Conservation (phyloP, 2,329 filamentous ascomycete species). For the Diplocarpon rosae region DNA sequence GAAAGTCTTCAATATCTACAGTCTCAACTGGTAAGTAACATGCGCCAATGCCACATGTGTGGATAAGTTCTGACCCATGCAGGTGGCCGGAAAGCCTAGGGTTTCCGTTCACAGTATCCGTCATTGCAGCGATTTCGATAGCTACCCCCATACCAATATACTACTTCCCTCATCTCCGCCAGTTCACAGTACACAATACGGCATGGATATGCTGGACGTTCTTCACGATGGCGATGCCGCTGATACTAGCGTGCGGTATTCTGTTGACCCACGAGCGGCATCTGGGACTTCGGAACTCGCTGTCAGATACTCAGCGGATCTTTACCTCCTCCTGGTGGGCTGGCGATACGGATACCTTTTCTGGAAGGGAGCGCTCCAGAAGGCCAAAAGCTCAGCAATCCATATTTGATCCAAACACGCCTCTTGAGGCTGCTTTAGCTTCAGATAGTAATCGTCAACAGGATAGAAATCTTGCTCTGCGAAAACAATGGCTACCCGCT, state of each 20-base stretch:
- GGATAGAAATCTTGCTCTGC: constrained; percentile 16
- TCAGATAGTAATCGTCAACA: constrained; percentile 15
- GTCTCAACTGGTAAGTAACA: constrained; percentile 45
- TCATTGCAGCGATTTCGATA: constrained; percentile 50
- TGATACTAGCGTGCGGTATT: constrained; percentile 54
- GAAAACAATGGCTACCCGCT: constrained; percentile 44
- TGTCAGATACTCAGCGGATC: constrained; percentile 57
- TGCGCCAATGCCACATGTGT: background rate
- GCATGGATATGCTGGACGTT: constrained; percentile 61
- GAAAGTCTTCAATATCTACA: constrained; percentile 61
- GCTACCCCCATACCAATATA: constrained; percentile 50
- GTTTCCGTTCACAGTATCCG: constrained; percentile 51
- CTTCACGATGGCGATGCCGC: constrained; percentile 57
- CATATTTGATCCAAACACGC: constrained; percentile 24
- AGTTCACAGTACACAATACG: constrained; percentile 51
- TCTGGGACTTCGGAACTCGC: constrained; percentile 45
- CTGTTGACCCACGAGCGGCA: constrained; percentile 54
- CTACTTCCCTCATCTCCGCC: constrained; percentile 39
- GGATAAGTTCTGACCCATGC: constrained; percentile 1
- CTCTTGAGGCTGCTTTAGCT: constrained; percentile 24
- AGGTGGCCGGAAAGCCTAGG: constrained; percentile 53
- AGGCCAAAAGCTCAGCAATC: constrained; percentile 29
- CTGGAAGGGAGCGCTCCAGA: constrained; percentile 30
- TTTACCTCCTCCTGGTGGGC: constrained; percentile 58
- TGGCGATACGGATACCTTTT: constrained; percentile 38